phyloP scores from a whole-genome alignment of 2,329 filamentous ascomycete species.

The Bipolaris bicolor region DNA sequence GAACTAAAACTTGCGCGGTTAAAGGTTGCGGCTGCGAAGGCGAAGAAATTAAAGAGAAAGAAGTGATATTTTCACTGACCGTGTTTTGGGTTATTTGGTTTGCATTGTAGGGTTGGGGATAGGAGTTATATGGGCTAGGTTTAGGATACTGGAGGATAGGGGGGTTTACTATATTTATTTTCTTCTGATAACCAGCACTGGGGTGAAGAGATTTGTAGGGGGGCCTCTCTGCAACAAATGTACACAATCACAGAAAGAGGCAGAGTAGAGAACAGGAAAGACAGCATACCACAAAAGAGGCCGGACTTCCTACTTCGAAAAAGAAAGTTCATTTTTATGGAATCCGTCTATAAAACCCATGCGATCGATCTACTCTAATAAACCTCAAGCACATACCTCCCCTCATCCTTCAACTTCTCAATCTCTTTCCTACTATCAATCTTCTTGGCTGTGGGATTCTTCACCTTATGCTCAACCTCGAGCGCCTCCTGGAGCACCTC shows the following conservation, averaged over 20 bases:
- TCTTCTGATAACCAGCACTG: too few species aligned
- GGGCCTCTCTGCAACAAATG: too few species aligned
- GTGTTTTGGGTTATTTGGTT: not conserved
- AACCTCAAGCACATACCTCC: slow-evolving; percentile 93
- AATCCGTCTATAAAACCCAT: not conserved
- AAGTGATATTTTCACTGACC: too few species aligned
- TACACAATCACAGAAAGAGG: too few species aligned
- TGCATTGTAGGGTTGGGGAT: not conserved
- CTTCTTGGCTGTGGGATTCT: slow-evolving; percentile 66
- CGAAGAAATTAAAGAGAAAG: not conserved
- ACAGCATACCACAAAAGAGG: too few species aligned
- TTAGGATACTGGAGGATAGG: too few species aligned
- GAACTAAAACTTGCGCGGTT: slow-evolving; percentile 25
- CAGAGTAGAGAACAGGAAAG: too few species aligned
- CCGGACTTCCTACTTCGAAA: too few species aligned
- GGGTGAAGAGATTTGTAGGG: too few species aligned
- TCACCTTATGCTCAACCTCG: slow-evolving; percentile 70
- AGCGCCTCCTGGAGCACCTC: slow-evolving; percentile 93
- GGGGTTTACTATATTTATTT: too few species aligned
- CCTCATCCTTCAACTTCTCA: slow-evolving; percentile 94
- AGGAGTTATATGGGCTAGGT: too few species aligned
- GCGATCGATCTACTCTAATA: slow-evolving; percentile 65
- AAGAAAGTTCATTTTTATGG: too few species aligned
- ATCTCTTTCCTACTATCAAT: slow-evolving; percentile 88
- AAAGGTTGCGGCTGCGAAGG: slow-evolving; percentile 12